Evolutionary conservation across 208 protist genomes (phyloP).

Genomic region (Trypanosoma cruzi): DNA sequence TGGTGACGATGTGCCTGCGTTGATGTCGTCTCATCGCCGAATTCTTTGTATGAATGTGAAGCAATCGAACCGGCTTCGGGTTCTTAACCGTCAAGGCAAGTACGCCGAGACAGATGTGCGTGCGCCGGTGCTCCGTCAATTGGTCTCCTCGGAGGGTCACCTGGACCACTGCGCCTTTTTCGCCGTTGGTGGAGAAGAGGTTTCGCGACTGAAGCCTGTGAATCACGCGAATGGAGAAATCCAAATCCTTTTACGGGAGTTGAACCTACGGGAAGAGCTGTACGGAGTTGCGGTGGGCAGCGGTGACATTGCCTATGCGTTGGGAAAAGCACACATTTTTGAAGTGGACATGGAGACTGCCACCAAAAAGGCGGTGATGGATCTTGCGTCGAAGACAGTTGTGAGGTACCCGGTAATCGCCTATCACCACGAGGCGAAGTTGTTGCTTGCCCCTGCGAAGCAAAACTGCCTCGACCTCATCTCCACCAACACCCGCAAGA

Average conservation of each 20-base stretch:
- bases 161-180: conserved; percentile 68
- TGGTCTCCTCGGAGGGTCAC: conserved; percentile 60
- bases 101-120: conserved; percentile 62
- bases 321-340: conserved; percentile 63
- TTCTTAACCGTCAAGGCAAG: conserved; percentile 77
- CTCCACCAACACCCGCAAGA: conserved; percentile 58
- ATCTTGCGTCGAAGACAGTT: conserved; percentile 55
- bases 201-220: conserved; percentile 63
- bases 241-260: conserved; percentile 39
- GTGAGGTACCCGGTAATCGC: conserved; percentile 68
- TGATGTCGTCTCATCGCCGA: conserved; percentile 64
- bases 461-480: conserved; percentile 76
- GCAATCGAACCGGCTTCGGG: conserved; percentile 73
- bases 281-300: conserved; percentile 64
- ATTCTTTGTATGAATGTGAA: conserved; percentile 86
- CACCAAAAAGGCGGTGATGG: conserved; percentile 34
- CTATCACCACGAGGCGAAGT: conserved; percentile 56
- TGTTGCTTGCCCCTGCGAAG: conserved; percentile 76
- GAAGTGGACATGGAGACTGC: conserved; percentile 66
- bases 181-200: conserved; percentile 61
- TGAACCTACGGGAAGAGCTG: conserved; percentile 59
- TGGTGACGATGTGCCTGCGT: conserved; percentile 38
- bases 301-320: conserved; percentile 56
- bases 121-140: conserved; percentile 42
- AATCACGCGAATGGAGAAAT: conserved; percentile 77